Evolutionary conservation across 73 alveolate genomes (phyloP).

Genomic region (Loxodes magnus): DNA sequence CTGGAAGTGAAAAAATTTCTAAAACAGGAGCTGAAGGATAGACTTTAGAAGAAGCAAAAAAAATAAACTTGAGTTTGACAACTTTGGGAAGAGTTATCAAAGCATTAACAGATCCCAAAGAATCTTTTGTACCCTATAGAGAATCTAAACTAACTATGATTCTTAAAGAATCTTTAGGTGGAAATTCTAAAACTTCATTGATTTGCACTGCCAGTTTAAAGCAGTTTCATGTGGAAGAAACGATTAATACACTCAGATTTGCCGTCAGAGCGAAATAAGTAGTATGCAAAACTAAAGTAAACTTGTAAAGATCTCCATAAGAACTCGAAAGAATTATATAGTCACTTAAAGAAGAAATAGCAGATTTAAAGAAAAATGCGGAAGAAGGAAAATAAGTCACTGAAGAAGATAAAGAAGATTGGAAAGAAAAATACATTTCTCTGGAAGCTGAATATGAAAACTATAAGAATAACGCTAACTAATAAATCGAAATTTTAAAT

Average conservation of each 20-base stretch:
- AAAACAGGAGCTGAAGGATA: constrained; percentile 59
- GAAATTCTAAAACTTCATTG: constrained; percentile 76
- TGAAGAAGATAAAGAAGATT: too few species aligned
- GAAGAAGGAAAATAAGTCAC: too few species aligned
- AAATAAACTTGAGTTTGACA: constrained; percentile 58
- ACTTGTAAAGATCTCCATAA: too few species aligned
- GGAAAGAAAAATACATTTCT: too few species aligned
- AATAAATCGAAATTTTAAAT: too few species aligned
- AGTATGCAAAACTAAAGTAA: constrained; percentile 16
- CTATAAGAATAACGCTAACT: too few species aligned
- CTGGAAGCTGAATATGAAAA: too few species aligned
- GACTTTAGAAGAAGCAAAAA: constrained; percentile 76
- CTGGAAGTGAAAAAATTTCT: constrained; percentile 84
- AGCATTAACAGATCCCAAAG: constrained; percentile 59
- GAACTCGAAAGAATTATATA: too few species aligned
- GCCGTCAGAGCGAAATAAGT: constrained; percentile 50
- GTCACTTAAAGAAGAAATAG: too few species aligned
- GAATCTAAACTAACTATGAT: constrained; percentile 74
- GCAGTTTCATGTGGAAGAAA: constrained; percentile 29
- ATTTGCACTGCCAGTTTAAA: constrained; percentile 60
- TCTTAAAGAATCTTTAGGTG: constrained; percentile 75
- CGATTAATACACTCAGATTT: constrained; percentile 34
- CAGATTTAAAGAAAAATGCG: too few species aligned
- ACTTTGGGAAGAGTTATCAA: constrained; percentile 78
- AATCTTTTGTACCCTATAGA: constrained; percentile 79